These are phyloP conservation scores for Choanephora cucurbitarum DNA, from an alignment of 371 early-diverging fungal genomes.

Conservation along the genomic window DNA sequence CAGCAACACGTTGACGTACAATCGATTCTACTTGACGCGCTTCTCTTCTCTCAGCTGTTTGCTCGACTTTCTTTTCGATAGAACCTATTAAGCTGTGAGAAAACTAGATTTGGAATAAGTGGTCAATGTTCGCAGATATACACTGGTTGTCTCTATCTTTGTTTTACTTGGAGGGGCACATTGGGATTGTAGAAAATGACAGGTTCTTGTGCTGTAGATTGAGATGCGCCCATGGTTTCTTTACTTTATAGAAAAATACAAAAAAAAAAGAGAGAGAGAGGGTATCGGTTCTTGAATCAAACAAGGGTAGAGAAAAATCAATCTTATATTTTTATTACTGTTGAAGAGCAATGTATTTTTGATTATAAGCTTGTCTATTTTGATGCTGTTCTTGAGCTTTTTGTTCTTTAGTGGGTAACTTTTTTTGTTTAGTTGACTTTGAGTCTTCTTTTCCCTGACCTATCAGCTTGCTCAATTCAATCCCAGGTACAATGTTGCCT, in stretches of 20 bases:
- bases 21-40: conserved; percentile 25
- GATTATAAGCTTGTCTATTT: conserved; percentile 22
- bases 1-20: conserved; percentile 24
- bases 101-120: conserved; percentile 14
- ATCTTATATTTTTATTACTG: background rate
- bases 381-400: conserved; percentile 23
- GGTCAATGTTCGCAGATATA: background rate
- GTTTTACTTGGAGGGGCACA: conserved; percentile 28
- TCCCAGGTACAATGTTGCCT: conserved; percentile 19
- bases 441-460: background rate
- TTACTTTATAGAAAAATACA: background rate
- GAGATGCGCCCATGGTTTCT: conserved; percentile 26
- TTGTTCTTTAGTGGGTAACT: conserved; percentile 2
- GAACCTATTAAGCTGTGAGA: conserved; percentile 20
- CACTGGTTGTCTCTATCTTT: background rate
- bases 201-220: conserved; percentile 28
- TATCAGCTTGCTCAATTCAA: conserved; percentile 8
- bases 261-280: background rate
- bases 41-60: conserved; percentile 16
- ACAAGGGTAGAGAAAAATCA: too few species aligned
- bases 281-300: background rate
- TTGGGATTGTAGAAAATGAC: conserved; percentile 30
- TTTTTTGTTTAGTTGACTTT: background rate
- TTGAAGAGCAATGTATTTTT: conserved; percentile 11
- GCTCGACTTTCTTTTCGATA: conserved; percentile 27